These are phyloP conservation scores for Neurospora tetrasperma DNA, from an alignment of 495 filamentous ascomycete genomes.

Conservation along the genomic window DNA sequence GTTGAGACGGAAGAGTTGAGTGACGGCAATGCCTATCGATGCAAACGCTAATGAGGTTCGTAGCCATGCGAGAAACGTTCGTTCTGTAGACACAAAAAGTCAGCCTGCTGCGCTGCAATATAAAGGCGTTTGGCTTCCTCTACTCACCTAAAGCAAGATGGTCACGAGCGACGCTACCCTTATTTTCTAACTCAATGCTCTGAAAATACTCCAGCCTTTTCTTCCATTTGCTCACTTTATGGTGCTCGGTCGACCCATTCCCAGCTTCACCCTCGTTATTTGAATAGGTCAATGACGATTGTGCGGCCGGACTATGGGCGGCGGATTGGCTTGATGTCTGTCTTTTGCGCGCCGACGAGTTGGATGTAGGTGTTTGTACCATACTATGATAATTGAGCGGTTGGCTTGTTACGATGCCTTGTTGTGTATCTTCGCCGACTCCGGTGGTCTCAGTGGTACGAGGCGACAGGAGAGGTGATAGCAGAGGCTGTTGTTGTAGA, in stretches of 20 bases:
- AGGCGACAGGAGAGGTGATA: not conserved
- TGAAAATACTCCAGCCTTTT: slow-evolving; percentile 57
- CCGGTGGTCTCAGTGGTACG: slow-evolving; percentile 14
- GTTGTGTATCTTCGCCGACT: not conserved
- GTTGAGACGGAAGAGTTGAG: slow-evolving; percentile 92
- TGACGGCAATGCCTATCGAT: slow-evolving; percentile 90
- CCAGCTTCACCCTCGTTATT: slow-evolving; percentile 5
- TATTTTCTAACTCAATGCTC: slow-evolving; percentile 87
- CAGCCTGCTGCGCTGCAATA: slow-evolving; percentile 5
- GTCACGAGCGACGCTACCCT: slow-evolving; percentile 89
- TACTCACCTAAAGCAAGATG: slow-evolving; percentile 82
- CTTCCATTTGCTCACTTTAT: slow-evolving; percentile 25
- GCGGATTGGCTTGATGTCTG: slow-evolving; percentile 7
- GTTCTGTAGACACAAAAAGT: slow-evolving; percentile 46
- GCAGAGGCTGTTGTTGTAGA: slow-evolving; percentile 13
- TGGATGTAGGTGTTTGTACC: slow-evolving; percentile 8
- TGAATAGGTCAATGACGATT: not conserved
- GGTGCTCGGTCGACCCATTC: not conserved
- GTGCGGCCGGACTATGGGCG: not conserved
- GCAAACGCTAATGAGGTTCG: slow-evolving; percentile 93
- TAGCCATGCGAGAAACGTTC: slow-evolving; percentile 95
- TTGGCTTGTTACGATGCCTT: slow-evolving; percentile 24
- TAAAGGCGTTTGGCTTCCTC: not conserved
- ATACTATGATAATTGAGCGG: slow-evolving; percentile 30
- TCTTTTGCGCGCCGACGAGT: slow-evolving; percentile 11